These are phyloP conservation scores for Kalanchoe fedtschenkoi DNA, from an alignment of 164 flowering plant species.

Conservation along the genomic window DNA sequence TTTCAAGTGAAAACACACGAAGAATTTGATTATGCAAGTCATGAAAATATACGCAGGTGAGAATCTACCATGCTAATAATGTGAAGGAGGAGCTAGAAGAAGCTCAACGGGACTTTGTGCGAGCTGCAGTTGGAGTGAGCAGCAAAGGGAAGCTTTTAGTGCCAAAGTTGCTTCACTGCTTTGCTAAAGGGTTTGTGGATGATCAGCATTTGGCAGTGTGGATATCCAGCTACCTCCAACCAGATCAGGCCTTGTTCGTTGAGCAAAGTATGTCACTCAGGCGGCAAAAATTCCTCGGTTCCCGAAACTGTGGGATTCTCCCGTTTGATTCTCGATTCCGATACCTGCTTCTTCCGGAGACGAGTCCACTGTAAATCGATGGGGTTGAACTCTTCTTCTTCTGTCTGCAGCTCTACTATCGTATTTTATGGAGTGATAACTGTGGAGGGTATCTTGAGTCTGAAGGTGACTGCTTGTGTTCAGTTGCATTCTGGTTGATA, in stretches of 20 bases:
- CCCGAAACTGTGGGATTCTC: constrained; percentile 49
- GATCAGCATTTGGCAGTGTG: constrained; percentile 50
- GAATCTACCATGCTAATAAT: constrained; percentile 47
- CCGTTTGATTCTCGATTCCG: constrained; percentile 72
- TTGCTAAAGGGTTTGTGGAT: constrained; percentile 42
- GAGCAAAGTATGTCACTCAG: constrained; percentile 51
- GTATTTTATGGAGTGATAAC: too few relatives aligned
- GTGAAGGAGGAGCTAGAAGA: constrained; percentile 52
- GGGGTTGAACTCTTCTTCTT: not conserved
- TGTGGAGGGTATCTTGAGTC: too few relatives aligned
- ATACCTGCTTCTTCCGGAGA: constrained; percentile 52
- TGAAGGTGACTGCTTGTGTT: too few relatives aligned
- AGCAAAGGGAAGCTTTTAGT: constrained; percentile 59
- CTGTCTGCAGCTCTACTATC: too few relatives aligned
- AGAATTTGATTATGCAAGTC: too few relatives aligned
- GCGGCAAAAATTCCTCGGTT: constrained; percentile 43
- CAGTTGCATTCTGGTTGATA: too few relatives aligned
- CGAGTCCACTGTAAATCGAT: constrained; percentile 5
- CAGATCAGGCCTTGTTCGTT: constrained; percentile 54
- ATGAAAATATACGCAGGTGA: constrained; percentile 36
- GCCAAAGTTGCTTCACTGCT: constrained; percentile 65
- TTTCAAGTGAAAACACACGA: too few relatives aligned
- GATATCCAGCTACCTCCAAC: constrained; percentile 54
- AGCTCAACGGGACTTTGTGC: constrained; percentile 52
- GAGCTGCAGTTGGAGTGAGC: constrained; percentile 68